Percentiles rank a stretch among this genome's conserved stretches.
These are phyloP conservation scores for Pugionium cornutum DNA, from an alignment of 345 rosid species.

Conservation along the genomic window DNA sequence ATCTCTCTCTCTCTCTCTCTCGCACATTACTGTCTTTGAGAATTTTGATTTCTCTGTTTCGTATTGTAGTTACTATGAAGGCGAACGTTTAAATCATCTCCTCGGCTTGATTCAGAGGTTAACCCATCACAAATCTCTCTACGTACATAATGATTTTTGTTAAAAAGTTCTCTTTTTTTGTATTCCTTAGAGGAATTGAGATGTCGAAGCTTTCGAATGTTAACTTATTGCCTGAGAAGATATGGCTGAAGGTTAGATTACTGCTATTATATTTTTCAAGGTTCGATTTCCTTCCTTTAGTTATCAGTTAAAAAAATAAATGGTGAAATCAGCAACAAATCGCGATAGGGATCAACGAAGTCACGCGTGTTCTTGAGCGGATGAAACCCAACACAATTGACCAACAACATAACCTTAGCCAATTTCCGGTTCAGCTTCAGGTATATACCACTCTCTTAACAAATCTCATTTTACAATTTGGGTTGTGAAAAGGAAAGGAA, in stretches of 20 bases:
- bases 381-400: slow-evolving; percentile 44
- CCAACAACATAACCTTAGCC: slow-evolving; percentile 23
- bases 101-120: slow-evolving; percentile 58
- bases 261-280: background rate
- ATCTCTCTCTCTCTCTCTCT: background rate
- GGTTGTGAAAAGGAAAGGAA: background rate
- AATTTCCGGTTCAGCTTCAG: slow-evolving; percentile 56
- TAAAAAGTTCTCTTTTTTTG: background rate
- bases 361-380: slow-evolving; percentile 75
- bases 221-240: slow-evolving; percentile 61
- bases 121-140: slow-evolving; percentile 3
- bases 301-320: background rate
- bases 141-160: background rate
- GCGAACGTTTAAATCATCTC: slow-evolving; percentile 55
- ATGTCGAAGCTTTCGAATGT: slow-evolving; percentile 50
- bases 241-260: slow-evolving; percentile 66
- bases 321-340: slow-evolving; percentile 61
- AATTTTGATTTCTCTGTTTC: slow-evolving; percentile 8
- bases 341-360: slow-evolving; percentile 82
- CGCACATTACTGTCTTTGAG: background rate
- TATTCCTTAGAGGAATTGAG: slow-evolving; percentile 49
- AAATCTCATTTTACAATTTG: too few species aligned
- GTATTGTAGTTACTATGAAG: slow-evolving; percentile 56
- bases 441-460: slow-evolving; percentile 24
- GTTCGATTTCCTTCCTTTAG: background rate